phyloP scores from a whole-genome alignment of 2,329 filamentous ascomycete species.

The Cercospora zeae-maydis region DNA sequence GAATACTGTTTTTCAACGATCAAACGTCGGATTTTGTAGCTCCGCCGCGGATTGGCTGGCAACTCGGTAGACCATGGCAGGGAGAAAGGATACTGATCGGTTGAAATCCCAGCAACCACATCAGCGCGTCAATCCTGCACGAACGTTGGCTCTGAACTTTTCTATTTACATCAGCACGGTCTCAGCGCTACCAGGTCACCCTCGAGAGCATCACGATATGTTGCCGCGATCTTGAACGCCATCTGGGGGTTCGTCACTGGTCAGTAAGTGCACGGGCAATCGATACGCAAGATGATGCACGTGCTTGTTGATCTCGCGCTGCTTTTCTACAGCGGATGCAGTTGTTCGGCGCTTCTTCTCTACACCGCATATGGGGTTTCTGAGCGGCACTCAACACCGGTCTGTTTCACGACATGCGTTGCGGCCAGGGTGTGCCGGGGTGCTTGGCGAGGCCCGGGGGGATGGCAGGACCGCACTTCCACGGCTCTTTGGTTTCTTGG shows the following conservation, averaged over 20 bases:
- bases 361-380: conserved; percentile 8
- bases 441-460: not conserved
- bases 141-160: not conserved
- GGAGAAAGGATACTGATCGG: not conserved
- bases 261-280: not conserved
- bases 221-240: not conserved
- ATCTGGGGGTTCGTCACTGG: not conserved
- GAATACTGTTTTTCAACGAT: not conserved
- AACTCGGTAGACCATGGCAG: not conserved
- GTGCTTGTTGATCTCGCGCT: not conserved
- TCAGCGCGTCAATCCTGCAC: not conserved
- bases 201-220: not conserved
- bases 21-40: not conserved
- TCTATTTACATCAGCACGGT: not conserved
- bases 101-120: not conserved
- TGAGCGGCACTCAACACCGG: not conserved
- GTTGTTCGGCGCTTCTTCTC: conserved; percentile 2
- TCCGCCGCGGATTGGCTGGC: not conserved
- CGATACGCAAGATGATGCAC: conserved; percentile 3
- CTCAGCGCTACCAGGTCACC: not conserved
- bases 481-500: not conserved
- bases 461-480: not conserved
- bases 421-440: conserved; percentile 1
- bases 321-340: not conserved
- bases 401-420: conserved; percentile 3